Evolutionary conservation across 2,329 filamentous ascomycete genomes (phyloP).

Genomic region (Cytospora piceae): DNA sequence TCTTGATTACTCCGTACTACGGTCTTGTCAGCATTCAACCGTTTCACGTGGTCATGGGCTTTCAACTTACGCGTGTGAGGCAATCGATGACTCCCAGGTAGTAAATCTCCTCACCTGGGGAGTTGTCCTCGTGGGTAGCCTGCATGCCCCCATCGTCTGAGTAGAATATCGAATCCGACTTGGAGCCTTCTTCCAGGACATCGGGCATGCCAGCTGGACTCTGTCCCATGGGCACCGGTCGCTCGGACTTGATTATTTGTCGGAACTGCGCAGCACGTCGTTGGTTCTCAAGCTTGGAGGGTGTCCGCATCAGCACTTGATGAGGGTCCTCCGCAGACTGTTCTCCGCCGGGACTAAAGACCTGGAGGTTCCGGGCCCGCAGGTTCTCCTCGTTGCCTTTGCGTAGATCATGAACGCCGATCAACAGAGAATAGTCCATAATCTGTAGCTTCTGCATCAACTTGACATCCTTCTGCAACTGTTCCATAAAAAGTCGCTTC

Average conservation of each 20-base stretch:
- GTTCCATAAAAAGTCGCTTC: constrained; percentile 84
- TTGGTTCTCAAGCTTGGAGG: constrained; percentile 89
- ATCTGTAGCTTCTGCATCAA: constrained; percentile 88
- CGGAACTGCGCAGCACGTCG: constrained; percentile 89
- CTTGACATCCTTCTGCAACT: constrained; percentile 84
- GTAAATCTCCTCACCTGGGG: constrained; percentile 88
- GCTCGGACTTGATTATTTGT: constrained; percentile 89
- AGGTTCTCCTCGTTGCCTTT: constrained; percentile 96
- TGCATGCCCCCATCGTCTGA: constrained; percentile 90
- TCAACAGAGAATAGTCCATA: constrained; percentile 97
- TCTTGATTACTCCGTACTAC: constrained; percentile 92
- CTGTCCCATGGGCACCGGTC: constrained; percentile 89
- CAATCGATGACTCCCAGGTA: constrained; percentile 99
- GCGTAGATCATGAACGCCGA: constrained; percentile 89
- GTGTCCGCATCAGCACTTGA: constrained; percentile 78
- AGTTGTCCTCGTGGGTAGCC: constrained; percentile 89
- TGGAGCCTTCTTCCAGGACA: constrained; percentile 76
- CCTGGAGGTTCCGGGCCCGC: constrained; percentile 83
- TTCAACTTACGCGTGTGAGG: constrained; percentile 81
- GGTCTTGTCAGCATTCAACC: constrained; percentile 28
- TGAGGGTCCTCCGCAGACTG: constrained; percentile 57
- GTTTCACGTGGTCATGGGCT: background rate
- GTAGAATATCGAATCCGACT: constrained; percentile 80
- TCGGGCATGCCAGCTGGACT: constrained; percentile 86
- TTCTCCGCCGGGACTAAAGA: constrained; percentile 88